Percentiles rank a stretch among this genome's conserved stretches.
These are phyloP conservation scores for Mycena leptocephala DNA, from an alignment of 768 basidiomycete genomes.

Conservation along the genomic window DNA sequence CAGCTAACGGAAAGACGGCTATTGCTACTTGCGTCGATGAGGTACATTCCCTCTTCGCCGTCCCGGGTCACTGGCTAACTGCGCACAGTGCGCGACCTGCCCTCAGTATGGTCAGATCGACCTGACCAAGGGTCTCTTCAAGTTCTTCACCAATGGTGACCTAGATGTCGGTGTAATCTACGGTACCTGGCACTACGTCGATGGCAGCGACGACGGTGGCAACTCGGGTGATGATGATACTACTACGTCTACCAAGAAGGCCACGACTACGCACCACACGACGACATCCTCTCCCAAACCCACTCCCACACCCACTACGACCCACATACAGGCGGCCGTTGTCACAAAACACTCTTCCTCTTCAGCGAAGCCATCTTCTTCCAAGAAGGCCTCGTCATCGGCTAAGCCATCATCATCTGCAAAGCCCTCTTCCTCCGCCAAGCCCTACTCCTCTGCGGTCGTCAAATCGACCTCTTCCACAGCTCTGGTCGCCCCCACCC, in stretches of 20 bases:
- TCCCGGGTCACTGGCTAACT: background rate
- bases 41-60: slow-evolving; percentile 1
- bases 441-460: background rate
- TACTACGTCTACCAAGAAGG: background rate
- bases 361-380: slow-evolving; percentile 2
- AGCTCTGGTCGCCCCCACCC: background rate
- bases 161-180: slow-evolving; percentile 23
- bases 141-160: slow-evolving; percentile 21
- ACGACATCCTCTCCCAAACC: background rate
- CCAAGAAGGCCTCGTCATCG: slow-evolving; percentile 13
- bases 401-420: background rate
- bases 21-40: slow-evolving; percentile 34
- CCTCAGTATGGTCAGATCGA: slow-evolving; percentile 20
- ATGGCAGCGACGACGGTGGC: background rate
- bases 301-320: background rate
- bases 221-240: background rate
- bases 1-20: slow-evolving; percentile 26
- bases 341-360: background rate
- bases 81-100: slow-evolving; percentile 28
- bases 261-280: background rate
- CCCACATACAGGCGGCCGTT: background rate
- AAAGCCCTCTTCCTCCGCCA: background rate
- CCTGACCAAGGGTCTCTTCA: slow-evolving; percentile 32
- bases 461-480: background rate
- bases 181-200: slow-evolving; percentile 30